Conservation (phyloP, 2,329 filamentous ascomycete genomes). For the Mycogone perniciosa region DNA sequence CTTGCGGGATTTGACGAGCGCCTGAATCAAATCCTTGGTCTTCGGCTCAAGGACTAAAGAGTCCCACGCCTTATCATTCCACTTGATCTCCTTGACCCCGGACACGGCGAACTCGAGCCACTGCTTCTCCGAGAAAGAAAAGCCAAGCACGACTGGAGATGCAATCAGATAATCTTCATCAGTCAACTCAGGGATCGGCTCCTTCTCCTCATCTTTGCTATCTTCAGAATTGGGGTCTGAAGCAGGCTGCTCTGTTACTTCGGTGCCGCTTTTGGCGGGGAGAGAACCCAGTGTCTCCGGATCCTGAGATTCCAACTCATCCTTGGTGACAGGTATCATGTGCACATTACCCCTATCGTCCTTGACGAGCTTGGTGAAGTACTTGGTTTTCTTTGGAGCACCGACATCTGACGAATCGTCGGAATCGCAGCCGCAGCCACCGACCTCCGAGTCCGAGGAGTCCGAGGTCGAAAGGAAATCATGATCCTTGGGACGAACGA, state of each 20-base stretch:
- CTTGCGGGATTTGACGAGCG: conserved; percentile 77
- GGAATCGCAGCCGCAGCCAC: conserved; percentile 31
- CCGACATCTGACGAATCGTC: conserved; percentile 34
- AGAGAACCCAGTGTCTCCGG: conserved; percentile 49
- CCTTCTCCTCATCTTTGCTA: conserved; percentile 6
- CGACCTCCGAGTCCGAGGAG: conserved; percentile 35
- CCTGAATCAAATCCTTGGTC: conserved; percentile 60
- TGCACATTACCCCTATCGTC: conserved; percentile 34
- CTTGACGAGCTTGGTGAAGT: conserved; percentile 47
- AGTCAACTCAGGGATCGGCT: conserved; percentile 50
- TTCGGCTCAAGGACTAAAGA: conserved; percentile 65
- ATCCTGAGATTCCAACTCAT: conserved; percentile 26
- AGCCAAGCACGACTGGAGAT: conserved; percentile 78
- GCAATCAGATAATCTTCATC: conserved; percentile 81
- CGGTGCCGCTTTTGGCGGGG: conserved; percentile 20
- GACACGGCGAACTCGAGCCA: conserved; percentile 87
- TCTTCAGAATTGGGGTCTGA: background rate
- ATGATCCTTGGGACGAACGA: conserved; percentile 65
- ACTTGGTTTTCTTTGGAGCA: conserved; percentile 35
- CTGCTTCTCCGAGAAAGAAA: conserved; percentile 79
- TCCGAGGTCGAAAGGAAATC: conserved; percentile 49
- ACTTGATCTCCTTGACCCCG: conserved; percentile 71
- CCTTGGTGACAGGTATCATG: conserved; percentile 24
- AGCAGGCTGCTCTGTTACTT: conserved; percentile 1
- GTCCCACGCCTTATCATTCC: conserved; percentile 78